A percentile compares a stretch with the other conserved stretches of the same genome.
Evolutionary conservation across 768 basidiomycete genomes (phyloP).

Genomic region (Chiua virens): DNA sequence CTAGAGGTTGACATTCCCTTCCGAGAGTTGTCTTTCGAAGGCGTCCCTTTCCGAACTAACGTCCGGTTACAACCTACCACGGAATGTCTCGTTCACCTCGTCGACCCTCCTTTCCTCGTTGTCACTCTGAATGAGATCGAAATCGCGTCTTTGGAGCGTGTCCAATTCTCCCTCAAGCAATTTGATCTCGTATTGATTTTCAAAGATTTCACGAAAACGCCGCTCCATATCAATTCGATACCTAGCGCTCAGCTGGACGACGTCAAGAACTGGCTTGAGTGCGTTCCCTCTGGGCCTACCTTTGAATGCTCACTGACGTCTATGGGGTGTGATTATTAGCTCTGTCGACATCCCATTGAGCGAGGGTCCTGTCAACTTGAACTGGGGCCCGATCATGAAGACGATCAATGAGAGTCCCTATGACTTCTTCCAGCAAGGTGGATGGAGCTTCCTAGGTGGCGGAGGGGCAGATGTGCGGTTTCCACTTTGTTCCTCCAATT

Average conservation of each 20-base stretch:
- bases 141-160: slow-evolving; percentile 94
- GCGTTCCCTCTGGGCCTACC: slow-evolving; percentile 26
- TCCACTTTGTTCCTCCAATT: slow-evolving; percentile 1
- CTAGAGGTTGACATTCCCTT: slow-evolving; percentile 96
- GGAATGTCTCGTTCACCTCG: slow-evolving; percentile 93
- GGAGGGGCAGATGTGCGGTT: slow-evolving; percentile 65
- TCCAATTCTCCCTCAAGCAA: slow-evolving; percentile 93
- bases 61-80: slow-evolving; percentile 95
- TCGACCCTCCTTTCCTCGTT: slow-evolving; percentile 94
- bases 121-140: slow-evolving; percentile 94
- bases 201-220: slow-evolving; percentile 91
- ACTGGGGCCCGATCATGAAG: slow-evolving; percentile 99
- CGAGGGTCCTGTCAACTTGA: slow-evolving; percentile 95
- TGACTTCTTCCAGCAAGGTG: slow-evolving; percentile 95
- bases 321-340: slow-evolving; percentile 39
- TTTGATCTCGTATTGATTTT: slow-evolving; percentile 98
- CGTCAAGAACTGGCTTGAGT: slow-evolving; percentile 99
- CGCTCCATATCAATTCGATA: slow-evolving; percentile 96
- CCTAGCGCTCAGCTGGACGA: slow-evolving; percentile 89
- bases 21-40: slow-evolving; percentile 94
- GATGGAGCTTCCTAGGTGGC: slow-evolving; percentile 90
- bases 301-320: slow-evolving; percentile 3
- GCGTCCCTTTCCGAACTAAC: slow-evolving; percentile 94
- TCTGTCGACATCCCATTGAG: slow-evolving; percentile 96
- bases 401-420: slow-evolving; percentile 95